Evolutionary conservation across 1,284 basidiomycete species (phyloP).

Genomic region (Ceratobasidium theobromae): DNA sequence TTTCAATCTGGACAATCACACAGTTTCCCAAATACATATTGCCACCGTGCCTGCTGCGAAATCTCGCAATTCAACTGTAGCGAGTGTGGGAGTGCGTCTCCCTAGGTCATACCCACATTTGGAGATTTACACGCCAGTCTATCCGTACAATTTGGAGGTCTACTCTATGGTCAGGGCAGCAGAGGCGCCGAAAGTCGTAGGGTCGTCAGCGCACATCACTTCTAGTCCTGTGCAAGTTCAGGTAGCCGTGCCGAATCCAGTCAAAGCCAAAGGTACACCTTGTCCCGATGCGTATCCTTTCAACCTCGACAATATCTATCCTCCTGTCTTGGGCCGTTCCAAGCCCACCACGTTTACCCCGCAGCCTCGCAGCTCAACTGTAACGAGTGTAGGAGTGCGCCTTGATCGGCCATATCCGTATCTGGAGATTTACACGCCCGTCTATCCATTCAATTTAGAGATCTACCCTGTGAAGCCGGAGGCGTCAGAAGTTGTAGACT

Average conservation of each 20-base stretch:
- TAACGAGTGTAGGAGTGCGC: background rate
- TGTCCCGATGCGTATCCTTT: slow-evolving; percentile 37
- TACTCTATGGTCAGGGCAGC: too few species aligned
- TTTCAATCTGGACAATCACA: slow-evolving; percentile 35
- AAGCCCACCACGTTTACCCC: background rate
- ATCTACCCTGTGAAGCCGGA: too few species aligned
- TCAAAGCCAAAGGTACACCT: too few species aligned
- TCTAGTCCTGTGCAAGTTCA: background rate
- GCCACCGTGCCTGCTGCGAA: background rate
- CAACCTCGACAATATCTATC: slow-evolving; percentile 36
- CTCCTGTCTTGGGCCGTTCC: background rate
- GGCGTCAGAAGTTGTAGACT: too few species aligned
- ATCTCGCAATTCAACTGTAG: background rate
- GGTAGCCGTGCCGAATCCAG: background rate
- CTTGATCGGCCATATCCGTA: slow-evolving; percentile 22
- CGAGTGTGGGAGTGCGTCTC: slow-evolving; percentile 1
- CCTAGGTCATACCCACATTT: slow-evolving; percentile 21
- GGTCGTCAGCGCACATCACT: too few species aligned
- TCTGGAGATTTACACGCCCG: slow-evolving; percentile 29
- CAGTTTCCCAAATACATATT: background rate
- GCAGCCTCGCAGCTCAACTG: background rate
- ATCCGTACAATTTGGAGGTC: too few species aligned
- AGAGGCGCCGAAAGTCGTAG: too few species aligned
- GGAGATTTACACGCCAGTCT: slow-evolving; percentile 29
- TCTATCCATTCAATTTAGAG: slow-evolving; percentile 26